These are phyloP conservation scores for Eimeria brunetti DNA, from an alignment of 169 alveolate species.

Conservation along the genomic window DNA sequence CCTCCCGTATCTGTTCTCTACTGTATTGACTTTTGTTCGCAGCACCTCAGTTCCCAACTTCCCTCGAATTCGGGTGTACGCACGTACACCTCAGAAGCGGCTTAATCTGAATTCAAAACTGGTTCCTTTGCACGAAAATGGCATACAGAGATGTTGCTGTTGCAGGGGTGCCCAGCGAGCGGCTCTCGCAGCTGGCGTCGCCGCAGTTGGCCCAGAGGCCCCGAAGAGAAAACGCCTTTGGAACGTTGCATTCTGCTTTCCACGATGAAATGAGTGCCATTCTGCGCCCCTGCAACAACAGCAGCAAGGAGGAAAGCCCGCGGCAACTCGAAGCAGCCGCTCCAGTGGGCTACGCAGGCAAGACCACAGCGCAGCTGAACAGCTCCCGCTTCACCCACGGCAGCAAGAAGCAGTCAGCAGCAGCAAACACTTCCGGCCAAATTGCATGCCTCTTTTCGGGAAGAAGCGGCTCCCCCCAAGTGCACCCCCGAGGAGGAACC, in stretches of 20 bases:
- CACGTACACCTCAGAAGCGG: not conserved
- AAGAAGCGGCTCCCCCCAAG: not conserved
- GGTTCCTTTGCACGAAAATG: not conserved
- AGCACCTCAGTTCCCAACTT: not conserved
- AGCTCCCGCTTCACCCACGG: not conserved
- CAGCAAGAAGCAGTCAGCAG: slow-evolving; percentile 40
- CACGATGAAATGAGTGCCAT: slow-evolving; percentile 29
- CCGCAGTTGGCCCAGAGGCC: slow-evolving; percentile 33
- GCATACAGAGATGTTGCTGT: not conserved
- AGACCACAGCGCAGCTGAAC: slow-evolving; percentile 30
- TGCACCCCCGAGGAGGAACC: slow-evolving; percentile 33
- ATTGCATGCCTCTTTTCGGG: not conserved
- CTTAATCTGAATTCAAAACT: not conserved
- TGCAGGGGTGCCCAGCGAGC: slow-evolving; percentile 63
- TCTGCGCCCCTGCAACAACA: slow-evolving; percentile 18
- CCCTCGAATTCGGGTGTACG: not conserved
- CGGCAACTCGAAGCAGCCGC: not conserved
- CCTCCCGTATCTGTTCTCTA: not conserved
- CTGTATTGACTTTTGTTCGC: not conserved
- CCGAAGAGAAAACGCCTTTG: slow-evolving; percentile 9
- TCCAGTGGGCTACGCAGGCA: slow-evolving; percentile 48
- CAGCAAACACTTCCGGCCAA: slow-evolving; percentile 29
- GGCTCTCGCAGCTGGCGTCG: slow-evolving; percentile 65
- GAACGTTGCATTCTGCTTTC: slow-evolving; percentile 13
- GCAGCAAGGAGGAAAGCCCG: not conserved